Base-by-base conservation (phyloP, 129 eudicot genomes). In the Apium graveolens region DNA sequence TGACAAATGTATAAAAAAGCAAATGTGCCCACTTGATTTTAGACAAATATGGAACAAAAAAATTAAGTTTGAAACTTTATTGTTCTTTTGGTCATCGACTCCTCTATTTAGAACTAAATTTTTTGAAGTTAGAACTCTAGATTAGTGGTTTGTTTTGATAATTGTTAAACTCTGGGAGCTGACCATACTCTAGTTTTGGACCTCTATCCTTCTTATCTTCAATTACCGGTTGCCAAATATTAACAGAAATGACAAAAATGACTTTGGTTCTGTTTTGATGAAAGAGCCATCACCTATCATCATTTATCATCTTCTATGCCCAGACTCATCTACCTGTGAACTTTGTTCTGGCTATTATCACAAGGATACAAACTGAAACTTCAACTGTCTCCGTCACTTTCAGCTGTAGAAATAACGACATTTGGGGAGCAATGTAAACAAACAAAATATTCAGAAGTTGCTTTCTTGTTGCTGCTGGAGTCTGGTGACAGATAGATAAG, bases 401-500 rank as follows among this genome's bases (percentile, higher is more conserved):
- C 32, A 60, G 68, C 68, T 57, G 66, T 57, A 57, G 26, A 24
- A 26, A 51, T n/a, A 57, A 4, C 5, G 27, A n/a, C 31, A 4
- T 10, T 26, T 8, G 32, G 32, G n/a, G 16, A 60, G 66, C 65
- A 57, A 60, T n/a, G 68, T n/a, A 60, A 60, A 26, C 68, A 57
- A 49, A 57, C 31, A 60, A 9, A 26, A 10, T 9, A n/a, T 35
- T 11, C 10, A 60, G 32, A n/a, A 60, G 68, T 24, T 55, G 62
- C 62, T 53, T 53, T 53, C 62, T 53, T 53, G 62, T 53, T 53
- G 65, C 31, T 60, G 68, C 68, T 60, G 32, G 16, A 60, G 32
- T 14, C 42, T 31, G 72, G 41, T 66, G 38, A 66, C 72, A 66
- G 24, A 68, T 68, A 68, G 73, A 68, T 68, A 68, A 68, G 73